Conservation (phyloP, 768 basidiomycete species). For the Hydnum rufescens region DNA sequence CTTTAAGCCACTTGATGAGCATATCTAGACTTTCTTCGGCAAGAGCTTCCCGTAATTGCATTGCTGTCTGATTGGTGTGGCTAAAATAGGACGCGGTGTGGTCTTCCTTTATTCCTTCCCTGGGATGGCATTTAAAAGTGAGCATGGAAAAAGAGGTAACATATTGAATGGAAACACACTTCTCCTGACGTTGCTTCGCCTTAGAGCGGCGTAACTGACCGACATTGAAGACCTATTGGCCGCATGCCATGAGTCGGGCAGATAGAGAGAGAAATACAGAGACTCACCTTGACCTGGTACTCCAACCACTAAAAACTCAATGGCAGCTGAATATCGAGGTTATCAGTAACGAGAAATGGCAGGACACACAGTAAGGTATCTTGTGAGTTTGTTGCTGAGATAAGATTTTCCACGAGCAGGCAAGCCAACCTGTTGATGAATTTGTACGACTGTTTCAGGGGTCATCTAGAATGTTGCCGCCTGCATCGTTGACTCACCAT, state of each 20-base stretch:
- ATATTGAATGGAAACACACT: slow-evolving; percentile 14
- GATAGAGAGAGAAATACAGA: neutral
- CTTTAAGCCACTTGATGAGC: slow-evolving; percentile 86
- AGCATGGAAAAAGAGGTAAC: neutral
- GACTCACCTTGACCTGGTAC: slow-evolving; percentile 75
- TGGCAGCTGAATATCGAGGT: slow-evolving; percentile 9
- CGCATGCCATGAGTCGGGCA: neutral
- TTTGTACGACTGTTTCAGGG: neutral
- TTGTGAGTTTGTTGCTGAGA: slow-evolving; percentile 91
- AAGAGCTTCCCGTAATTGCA: slow-evolving; percentile 53
- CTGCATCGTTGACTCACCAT: slow-evolving; percentile 39
- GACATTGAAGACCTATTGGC: slow-evolving; percentile 73
- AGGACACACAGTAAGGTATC: slow-evolving; percentile 66
- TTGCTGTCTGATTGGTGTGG: slow-evolving; percentile 63
- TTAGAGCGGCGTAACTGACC: slow-evolving; percentile 81
- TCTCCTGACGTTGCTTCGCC: slow-evolving; percentile 34
- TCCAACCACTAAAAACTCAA: slow-evolving; percentile 65
- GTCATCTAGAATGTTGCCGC: slow-evolving; percentile 1
- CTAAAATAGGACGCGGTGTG: slow-evolving; percentile 85
- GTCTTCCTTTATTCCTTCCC: slow-evolving; percentile 72
- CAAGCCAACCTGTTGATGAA: slow-evolving; percentile 52
- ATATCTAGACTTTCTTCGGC: slow-evolving; percentile 87
- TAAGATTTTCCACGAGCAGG: slow-evolving; percentile 99
- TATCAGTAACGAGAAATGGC: slow-evolving; percentile 2
- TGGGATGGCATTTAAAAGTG: slow-evolving; percentile 15